A percentile compares a stretch with the other conserved stretches of the same genome.
Evolutionary conservation across 2,329 filamentous ascomycete genomes (phyloP).

Genomic region (Alternaria brassicae): DNA sequence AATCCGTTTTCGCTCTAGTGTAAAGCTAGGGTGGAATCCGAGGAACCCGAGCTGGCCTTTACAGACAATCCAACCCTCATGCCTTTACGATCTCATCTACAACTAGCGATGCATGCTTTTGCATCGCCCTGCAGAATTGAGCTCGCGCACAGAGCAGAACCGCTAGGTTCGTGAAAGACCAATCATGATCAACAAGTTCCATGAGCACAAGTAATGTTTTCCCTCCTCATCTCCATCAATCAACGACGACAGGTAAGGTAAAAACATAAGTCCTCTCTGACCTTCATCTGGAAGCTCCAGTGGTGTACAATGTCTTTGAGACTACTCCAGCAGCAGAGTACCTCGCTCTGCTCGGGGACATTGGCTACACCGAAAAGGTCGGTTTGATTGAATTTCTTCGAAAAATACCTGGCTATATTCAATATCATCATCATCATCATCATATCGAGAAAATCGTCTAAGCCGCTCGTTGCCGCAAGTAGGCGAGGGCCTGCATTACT

Average conservation of each 20-base stretch:
- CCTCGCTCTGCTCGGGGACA: conserved; percentile 22
- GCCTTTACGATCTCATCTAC: no score
- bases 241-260: conserved; percentile 1
- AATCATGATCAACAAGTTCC: no score
- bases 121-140: background rate
- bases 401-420: conserved; percentile 16
- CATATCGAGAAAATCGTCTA: no score
- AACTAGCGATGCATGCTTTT: background rate
- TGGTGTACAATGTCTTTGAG: background rate
- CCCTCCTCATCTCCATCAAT: conserved; percentile 1
- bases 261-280: background rate
- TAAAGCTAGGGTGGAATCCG: no score
- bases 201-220: background rate
- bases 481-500: no score
- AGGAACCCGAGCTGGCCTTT: no score
- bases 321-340: conserved; percentile 5
- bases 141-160: no score
- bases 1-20: no score
- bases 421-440: conserved; percentile 44
- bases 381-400: conserved; percentile 20
- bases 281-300: background rate
- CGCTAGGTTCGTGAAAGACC: no score
- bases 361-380: conserved; percentile 6
- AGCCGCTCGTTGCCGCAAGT: no score
- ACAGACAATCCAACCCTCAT: no score